phyloP scores from a whole-genome alignment of 164 flowering plant genomes.

The Magnolia officinalis region DNA sequence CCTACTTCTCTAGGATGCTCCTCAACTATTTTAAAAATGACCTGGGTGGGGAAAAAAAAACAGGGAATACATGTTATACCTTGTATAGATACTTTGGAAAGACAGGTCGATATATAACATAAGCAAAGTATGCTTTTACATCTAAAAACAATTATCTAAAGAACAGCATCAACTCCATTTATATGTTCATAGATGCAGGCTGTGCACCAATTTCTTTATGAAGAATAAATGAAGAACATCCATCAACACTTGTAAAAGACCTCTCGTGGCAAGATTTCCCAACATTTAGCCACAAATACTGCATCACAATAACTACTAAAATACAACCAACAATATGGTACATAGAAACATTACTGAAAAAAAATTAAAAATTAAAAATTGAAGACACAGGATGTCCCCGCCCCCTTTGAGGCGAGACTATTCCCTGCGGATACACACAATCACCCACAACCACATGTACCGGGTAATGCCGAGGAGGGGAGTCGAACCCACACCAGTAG shows the following conservation, averaged over 20 bases:
- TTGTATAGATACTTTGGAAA: background rate
- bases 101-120: background rate
- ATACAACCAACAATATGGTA: background rate
- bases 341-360: background rate
- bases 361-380: background rate
- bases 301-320: background rate
- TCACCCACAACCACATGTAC: too few relatives aligned
- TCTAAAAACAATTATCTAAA: background rate
- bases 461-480: too few relatives aligned
- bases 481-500: too few relatives aligned
- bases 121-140: background rate
- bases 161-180: too few relatives aligned
- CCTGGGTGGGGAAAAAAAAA: slow-evolving; percentile 32
- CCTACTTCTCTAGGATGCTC: slow-evolving; percentile 84
- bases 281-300: background rate
- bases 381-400: too few relatives aligned
- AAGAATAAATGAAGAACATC: background rate
- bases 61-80: background rate
- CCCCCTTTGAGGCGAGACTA: too few relatives aligned
- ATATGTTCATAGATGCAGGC: background rate
- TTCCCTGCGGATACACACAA: too few relatives aligned
- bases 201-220: background rate
- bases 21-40: slow-evolving; percentile 85
- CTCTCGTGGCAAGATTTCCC: background rate
- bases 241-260: background rate